These are phyloP conservation scores for Vicia villosa DNA, from an alignment of 306 rosid genomes.

Conservation along the genomic window DNA sequence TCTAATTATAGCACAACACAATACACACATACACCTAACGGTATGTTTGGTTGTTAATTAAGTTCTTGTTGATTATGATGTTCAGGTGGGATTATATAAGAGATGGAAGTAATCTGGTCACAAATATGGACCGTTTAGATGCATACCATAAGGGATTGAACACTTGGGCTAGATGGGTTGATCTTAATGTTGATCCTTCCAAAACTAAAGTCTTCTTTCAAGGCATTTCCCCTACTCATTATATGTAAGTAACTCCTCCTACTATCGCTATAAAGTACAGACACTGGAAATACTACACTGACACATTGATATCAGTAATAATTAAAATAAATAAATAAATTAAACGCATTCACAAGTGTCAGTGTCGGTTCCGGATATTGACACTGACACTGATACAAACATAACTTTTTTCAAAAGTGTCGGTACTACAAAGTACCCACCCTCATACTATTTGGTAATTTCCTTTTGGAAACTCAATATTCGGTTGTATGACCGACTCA, in stretches of 20 bases:
- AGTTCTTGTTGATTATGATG: background rate
- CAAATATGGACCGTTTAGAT: conserved; percentile 78
- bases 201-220: conserved; percentile 86
- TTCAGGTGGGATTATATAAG: conserved; percentile 83
- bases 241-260: conserved; percentile 59
- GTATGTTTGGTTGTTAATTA: background rate
- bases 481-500: too few species aligned
- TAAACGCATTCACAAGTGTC: too few species aligned
- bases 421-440: background rate
- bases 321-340: too few species aligned
- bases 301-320: too few species aligned
- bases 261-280: background rate
- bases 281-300: too few species aligned
- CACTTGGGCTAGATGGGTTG: conserved; percentile 95
- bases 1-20: background rate
- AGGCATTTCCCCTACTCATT: conserved; percentile 96
- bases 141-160: conserved; percentile 73
- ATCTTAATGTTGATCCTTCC: conserved; percentile 69
- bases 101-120: conserved; percentile 57
- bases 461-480: too few species aligned
- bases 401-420: too few species aligned
- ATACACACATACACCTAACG: background rate
- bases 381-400: too few species aligned
- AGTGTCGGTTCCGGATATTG: too few species aligned
- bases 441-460: background rate